These are phyloP conservation scores for Chrysosporium keratinophilum DNA, from an alignment of 2,329 filamentous ascomycete genomes.

Conservation along the genomic window DNA sequence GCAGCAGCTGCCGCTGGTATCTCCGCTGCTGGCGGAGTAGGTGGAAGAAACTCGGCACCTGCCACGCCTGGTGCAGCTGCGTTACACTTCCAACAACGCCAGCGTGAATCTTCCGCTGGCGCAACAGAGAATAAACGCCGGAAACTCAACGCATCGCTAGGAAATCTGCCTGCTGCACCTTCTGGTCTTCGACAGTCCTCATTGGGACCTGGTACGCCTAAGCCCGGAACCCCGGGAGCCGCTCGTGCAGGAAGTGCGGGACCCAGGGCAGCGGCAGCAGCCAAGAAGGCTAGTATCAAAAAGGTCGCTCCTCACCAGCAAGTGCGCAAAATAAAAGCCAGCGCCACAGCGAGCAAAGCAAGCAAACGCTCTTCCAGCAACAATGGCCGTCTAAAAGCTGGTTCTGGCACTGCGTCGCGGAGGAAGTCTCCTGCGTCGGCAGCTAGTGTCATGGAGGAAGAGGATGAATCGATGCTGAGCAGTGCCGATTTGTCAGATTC, in stretches of 20 bases:
- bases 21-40: conserved; percentile 31
- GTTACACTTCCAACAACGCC: conserved; percentile 35
- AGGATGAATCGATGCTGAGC: conserved; percentile 47
- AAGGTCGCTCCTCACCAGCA: conserved; percentile 48
- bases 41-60: conserved; percentile 36
- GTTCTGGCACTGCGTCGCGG: conserved; percentile 18
- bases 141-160: conserved; percentile 44
- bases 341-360: conserved; percentile 27
- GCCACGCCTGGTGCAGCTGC: conserved; percentile 35
- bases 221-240: conserved; percentile 44
- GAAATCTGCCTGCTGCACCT: conserved; percentile 44
- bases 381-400: conserved; percentile 28
- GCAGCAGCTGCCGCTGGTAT: conserved; percentile 25
- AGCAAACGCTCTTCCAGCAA: conserved; percentile 36
- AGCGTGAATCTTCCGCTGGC: conserved; percentile 47
- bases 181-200: conserved; percentile 52
- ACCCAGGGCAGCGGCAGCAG: conserved; percentile 35
- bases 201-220: conserved; percentile 53
- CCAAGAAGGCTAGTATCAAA: conserved; percentile 42
- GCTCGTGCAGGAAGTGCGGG: conserved; percentile 50
- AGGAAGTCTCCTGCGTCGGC: conserved; percentile 36
- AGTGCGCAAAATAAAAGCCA: conserved; percentile 32
- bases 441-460: conserved; percentile 31
- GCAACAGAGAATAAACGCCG: conserved; percentile 50
- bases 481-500: conserved; percentile 41